phyloP scores from a whole-genome alignment of 1,139 yeast genomes.

The Blastobotrys apis region DNA sequence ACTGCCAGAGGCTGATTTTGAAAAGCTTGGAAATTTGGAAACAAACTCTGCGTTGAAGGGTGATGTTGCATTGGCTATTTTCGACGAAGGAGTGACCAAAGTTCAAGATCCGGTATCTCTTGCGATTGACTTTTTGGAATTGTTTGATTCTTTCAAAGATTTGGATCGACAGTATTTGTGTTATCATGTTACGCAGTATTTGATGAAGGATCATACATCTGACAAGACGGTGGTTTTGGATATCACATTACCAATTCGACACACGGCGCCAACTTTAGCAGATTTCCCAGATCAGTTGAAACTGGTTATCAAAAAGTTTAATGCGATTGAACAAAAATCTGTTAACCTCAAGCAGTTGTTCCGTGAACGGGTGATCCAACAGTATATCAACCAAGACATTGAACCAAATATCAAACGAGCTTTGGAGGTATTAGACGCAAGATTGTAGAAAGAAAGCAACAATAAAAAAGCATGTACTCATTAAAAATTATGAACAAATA shows the following conservation, averaged over 20 bases:
- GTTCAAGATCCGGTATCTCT: conserved; percentile 26
- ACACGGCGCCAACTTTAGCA: conserved; percentile 38
- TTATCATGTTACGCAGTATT: conserved; percentile 55
- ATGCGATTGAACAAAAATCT: conserved; percentile 40
- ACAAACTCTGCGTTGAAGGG: conserved; percentile 89
- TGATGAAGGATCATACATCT: conserved; percentile 34
- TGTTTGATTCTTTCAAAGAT: conserved; percentile 64
- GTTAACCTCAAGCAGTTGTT: conserved; percentile 45
- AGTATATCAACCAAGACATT: conserved; percentile 24
- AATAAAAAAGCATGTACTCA: neutral
- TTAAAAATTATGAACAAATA: neutral
- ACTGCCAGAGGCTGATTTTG: conserved; percentile 84
- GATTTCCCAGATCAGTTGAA: conserved; percentile 59
- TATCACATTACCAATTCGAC: conserved; percentile 65
- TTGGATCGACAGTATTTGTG: conserved; percentile 66
- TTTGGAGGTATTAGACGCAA: conserved; percentile 11
- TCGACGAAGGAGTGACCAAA: conserved; percentile 59
- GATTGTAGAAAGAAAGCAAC: neutral
- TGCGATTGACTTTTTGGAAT: conserved; percentile 39
- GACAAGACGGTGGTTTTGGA: conserved; percentile 42
- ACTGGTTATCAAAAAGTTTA: conserved; percentile 64
- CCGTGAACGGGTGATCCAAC: conserved; percentile 36
- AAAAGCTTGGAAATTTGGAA: conserved; percentile 78
- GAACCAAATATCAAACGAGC: conserved; percentile 28
- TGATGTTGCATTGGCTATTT: conserved; percentile 78